phyloP scores from a whole-genome alignment of 257 asterid species.

The Solanum dulcamara region DNA sequence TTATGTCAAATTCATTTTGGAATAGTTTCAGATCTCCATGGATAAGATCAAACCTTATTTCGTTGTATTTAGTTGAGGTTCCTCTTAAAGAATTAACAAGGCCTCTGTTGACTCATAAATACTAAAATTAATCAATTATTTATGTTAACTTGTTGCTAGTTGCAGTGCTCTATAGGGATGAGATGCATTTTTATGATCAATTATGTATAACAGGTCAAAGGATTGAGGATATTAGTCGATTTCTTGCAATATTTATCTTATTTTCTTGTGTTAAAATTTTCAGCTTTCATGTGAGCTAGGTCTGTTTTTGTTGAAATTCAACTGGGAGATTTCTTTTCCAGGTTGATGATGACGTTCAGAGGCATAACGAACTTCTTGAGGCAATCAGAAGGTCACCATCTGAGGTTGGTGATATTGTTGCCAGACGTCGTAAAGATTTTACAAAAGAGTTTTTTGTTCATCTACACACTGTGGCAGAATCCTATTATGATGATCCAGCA shows the following conservation, averaged over 20 bases:
- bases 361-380: conserved; percentile 73
- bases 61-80: background rate
- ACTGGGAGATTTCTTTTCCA: conserved; percentile 13
- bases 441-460: conserved; percentile 85
- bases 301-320: background rate
- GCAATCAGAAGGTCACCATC: conserved; percentile 49
- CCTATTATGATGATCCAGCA: conserved; percentile 55
- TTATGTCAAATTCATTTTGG: background rate
- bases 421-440: conserved; percentile 90
- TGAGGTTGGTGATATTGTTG: conserved; percentile 59
- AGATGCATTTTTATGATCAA: background rate
- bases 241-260: background rate
- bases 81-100: background rate
- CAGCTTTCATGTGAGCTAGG: background rate
- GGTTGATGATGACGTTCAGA: conserved; percentile 79
- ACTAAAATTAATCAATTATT: background rate
- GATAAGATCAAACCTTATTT: background rate
- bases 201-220: background rate
- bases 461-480: conserved; percentile 68
- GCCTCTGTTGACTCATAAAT: background rate
- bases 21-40: background rate
- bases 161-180: background rate
- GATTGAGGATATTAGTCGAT: background rate
- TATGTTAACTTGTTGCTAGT: background rate
- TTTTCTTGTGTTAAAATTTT: background rate